Evolutionary conservation across 1,139 yeast genomes (phyloP).

Genomic region (Debaryomyces singareniensis): DNA sequence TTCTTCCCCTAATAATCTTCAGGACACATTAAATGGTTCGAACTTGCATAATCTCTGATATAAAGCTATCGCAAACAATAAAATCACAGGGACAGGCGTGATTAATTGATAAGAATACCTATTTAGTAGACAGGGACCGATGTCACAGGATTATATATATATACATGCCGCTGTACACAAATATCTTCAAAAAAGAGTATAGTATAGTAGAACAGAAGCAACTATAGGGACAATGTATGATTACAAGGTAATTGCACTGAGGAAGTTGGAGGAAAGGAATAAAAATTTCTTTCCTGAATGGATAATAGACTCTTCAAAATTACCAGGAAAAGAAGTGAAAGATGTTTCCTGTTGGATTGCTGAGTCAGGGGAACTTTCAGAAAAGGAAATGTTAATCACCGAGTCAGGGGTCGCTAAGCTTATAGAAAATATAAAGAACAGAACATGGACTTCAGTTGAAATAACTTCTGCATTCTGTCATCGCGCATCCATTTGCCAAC

Average conservation of each 20-base stretch:
- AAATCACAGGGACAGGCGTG: too few species aligned
- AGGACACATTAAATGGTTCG: too few species aligned
- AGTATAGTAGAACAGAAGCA: too few species aligned
- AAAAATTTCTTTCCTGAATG: not conserved
- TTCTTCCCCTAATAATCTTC: too few species aligned
- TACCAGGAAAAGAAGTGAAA: conserved; percentile 20
- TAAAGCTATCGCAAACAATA: too few species aligned
- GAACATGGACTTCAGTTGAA: conserved; percentile 8
- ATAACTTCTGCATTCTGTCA: conserved; percentile 7
- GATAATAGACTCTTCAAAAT: conserved; percentile 8
- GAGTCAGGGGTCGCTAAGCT: conserved; percentile 33
- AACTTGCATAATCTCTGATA: too few species aligned
- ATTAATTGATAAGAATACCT: too few species aligned
- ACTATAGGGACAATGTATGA: too few species aligned
- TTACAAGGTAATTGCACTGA: not conserved
- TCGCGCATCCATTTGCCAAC: conserved; percentile 43
- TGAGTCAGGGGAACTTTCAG: conserved; percentile 16
- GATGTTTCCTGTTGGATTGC: conserved; percentile 33
- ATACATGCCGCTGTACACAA: too few species aligned
- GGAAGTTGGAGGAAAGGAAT: not conserved
- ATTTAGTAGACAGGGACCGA: too few species aligned
- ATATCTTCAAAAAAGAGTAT: too few species aligned
- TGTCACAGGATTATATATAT: too few species aligned
- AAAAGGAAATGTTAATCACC: conserved; percentile 41
- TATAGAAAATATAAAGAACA: conserved; percentile 13